These are phyloP conservation scores for Pichia kluyveri DNA, from an alignment of 805 yeast genomes.

Conservation along the genomic window DNA sequence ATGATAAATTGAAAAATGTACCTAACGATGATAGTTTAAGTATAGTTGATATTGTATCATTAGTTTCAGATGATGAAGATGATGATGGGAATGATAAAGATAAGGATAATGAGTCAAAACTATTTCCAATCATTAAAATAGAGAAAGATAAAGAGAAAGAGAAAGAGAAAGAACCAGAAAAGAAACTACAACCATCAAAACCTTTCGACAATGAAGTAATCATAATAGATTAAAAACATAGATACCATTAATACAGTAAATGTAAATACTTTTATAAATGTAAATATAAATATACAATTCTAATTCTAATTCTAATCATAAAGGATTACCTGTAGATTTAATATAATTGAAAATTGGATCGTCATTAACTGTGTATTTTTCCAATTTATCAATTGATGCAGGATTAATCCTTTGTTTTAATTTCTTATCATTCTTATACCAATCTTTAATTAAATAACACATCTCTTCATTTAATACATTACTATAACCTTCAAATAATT, in stretches of 20 bases:
- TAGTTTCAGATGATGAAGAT: constrained; percentile 9
- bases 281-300: too few relatives aligned
- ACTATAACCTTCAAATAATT: constrained; percentile 38
- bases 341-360: constrained; percentile 53
- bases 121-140: too few relatives aligned
- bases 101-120: too few relatives aligned
- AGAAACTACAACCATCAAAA: too few relatives aligned
- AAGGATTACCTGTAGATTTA: constrained; percentile 30
- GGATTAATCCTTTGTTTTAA: constrained; percentile 47
- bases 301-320: constrained; percentile 4
- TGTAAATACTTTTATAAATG: too few relatives aligned
- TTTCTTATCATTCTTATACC: constrained; percentile 60
- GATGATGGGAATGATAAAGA: not conserved
- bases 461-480: constrained; percentile 41
- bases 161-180: too few relatives aligned
- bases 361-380: constrained; percentile 37
- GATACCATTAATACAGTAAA: too few relatives aligned
- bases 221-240: too few relatives aligned
- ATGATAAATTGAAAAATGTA: constrained; percentile 19
- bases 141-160: too few relatives aligned
- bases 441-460: constrained; percentile 51
- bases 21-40: constrained; percentile 40
- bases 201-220: too few relatives aligned
- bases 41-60: constrained; percentile 22
- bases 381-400: constrained; percentile 36